A percentile compares a stretch with the other conserved stretches of the same genome.
These are phyloP conservation scores for Verbena officinalis DNA, from an alignment of 257 asterid genomes.

Conservation along the genomic window DNA sequence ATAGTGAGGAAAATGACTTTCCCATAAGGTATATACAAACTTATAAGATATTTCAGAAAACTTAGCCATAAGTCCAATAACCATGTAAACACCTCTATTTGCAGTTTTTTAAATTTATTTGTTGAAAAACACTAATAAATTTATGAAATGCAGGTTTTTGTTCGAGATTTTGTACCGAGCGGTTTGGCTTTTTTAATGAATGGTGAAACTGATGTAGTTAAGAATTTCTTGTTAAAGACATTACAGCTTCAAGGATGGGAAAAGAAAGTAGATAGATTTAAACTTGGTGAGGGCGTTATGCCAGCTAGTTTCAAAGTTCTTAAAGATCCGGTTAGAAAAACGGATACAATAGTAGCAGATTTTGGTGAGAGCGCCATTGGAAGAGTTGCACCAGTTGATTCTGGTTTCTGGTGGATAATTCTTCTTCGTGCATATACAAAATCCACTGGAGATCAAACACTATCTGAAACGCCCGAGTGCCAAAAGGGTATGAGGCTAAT, in stretches of 20 bases:
- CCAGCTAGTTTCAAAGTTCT: slow-evolving; percentile 86
- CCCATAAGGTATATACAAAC: too few relatives aligned
- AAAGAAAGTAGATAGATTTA: slow-evolving; percentile 66
- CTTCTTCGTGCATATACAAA: slow-evolving; percentile 84
- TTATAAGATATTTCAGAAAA: too few relatives aligned
- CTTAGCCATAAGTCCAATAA: too few relatives aligned
- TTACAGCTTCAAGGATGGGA: slow-evolving; percentile 89
- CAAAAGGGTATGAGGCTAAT: slow-evolving; percentile 85
- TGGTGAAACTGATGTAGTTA: slow-evolving; percentile 78
- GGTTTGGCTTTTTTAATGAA: slow-evolving; percentile 77
- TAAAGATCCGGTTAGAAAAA: slow-evolving; percentile 66
- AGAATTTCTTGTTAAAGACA: slow-evolving; percentile 70
- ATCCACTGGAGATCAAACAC: slow-evolving; percentile 65
- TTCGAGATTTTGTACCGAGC: slow-evolving; percentile 81
- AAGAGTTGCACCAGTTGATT: slow-evolving; percentile 83
- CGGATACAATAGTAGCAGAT: slow-evolving; percentile 68
- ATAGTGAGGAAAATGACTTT: too few relatives aligned
- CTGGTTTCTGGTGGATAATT: slow-evolving; percentile 92
- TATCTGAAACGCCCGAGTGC: slow-evolving; percentile 74
- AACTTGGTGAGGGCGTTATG: slow-evolving; percentile 82
- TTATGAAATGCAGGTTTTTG: slow-evolving; percentile 56
- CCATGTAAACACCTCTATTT: too few relatives aligned
- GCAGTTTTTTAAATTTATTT: too few relatives aligned
- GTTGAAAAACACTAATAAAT: background rate
- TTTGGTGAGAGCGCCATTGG: slow-evolving; percentile 89